Evolutionary conservation across 2,329 filamentous ascomycete species (phyloP), one percentile per base, ranked within the genome.

Genomic region (Botryotinia convoluta): DNA sequence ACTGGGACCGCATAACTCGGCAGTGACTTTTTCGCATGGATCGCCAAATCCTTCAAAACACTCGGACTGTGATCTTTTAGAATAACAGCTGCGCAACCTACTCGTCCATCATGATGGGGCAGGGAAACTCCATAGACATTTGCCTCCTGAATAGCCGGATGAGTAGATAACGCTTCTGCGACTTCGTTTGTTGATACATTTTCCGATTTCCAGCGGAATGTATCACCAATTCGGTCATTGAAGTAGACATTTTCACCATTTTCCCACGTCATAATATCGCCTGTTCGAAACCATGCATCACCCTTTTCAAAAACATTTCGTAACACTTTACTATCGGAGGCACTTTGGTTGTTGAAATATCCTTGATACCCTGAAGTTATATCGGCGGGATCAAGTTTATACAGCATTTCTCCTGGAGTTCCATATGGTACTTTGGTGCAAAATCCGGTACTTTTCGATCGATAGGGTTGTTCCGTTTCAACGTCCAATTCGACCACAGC

Each of bases 101-200:
- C 93, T 39, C 93, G 87, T 29, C 94, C 94, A 79, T 97, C 94
- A 79, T 97, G 93, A 76, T 92, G 86, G 0, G 94, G 94, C 12
- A 97, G 83, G 60, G 89, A 82, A 3, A 97, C 92, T 54, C 94
- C 94, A 79, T 97, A 97, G 42, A 97, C 94, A 78, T 97, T 97
- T 45, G 93, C 92, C 83, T 97, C 94, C 45, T 87, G 84, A 22
- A 97, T 86, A 1, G 85, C 84, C 0, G 90, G 84, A 79, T 94
- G 91, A 0, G 85, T 83, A 22, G 92, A 91, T 0, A 97, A 82
- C 0, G 89, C 89, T 79, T 94, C 89, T n/a, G 91, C 88, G 29
- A 97, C 94, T 81, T 97, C 94, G 68, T 88, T 90, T 0, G 93
- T 95, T 4, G 92, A 93, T 1, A 95, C 92, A 78, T 95, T 95